A percentile compares a stretch with the other conserved stretches of the same genome.
Evolutionary conservation across 2,329 filamentous ascomycete genomes (phyloP).

Genomic region (Fusarium pseudograminearum): DNA sequence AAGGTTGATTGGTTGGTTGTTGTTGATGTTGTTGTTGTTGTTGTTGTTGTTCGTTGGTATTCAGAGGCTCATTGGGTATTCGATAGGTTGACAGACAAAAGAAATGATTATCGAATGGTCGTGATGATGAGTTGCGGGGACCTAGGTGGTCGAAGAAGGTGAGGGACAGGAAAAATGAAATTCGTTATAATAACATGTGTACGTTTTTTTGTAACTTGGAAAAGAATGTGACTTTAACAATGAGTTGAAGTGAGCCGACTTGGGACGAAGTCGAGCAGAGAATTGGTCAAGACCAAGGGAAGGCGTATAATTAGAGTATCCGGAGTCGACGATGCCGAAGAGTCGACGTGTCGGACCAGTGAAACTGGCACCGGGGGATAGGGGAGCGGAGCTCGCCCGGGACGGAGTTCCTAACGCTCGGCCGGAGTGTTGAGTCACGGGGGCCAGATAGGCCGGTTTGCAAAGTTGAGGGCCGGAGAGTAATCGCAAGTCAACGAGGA

Average conservation of each 20-base stretch:
- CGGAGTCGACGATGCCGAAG: conserved; percentile 48
- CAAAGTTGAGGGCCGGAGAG: conserved; percentile 22
- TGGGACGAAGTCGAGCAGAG: conserved; percentile 47
- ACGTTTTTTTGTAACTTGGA: conserved; percentile 48
- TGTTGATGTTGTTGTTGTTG: conserved; percentile 27
- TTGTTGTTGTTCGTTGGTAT: conserved; percentile 49
- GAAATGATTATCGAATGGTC: conserved; percentile 53
- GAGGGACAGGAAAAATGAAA: conserved; percentile 51
- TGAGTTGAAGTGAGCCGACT: conserved; percentile 42
- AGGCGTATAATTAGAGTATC: conserved; percentile 19
- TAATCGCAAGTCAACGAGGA: conserved; percentile 33
- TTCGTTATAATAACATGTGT: conserved; percentile 61
- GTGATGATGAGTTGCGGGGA: conserved; percentile 48
- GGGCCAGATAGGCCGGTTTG: conserved; percentile 35
- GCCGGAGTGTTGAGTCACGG: conserved; percentile 44
- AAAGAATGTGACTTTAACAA: conserved; percentile 50
- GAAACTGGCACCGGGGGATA: conserved; percentile 46
- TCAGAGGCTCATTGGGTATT: conserved; percentile 59
- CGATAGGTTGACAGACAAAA: conserved; percentile 54
- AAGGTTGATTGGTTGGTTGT: conserved; percentile 42
- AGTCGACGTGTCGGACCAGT: conserved; percentile 49
- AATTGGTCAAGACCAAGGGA: conserved; percentile 24
- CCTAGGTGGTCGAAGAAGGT: conserved; percentile 49
- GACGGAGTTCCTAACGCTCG: conserved; percentile 42
- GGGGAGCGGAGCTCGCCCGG: conserved; percentile 51